A percentile compares a stretch with the other conserved stretches of the same genome.
Conservation (phyloP, 2,329 filamentous ascomycete species). For the Aaosphaeria arxii region DNA sequence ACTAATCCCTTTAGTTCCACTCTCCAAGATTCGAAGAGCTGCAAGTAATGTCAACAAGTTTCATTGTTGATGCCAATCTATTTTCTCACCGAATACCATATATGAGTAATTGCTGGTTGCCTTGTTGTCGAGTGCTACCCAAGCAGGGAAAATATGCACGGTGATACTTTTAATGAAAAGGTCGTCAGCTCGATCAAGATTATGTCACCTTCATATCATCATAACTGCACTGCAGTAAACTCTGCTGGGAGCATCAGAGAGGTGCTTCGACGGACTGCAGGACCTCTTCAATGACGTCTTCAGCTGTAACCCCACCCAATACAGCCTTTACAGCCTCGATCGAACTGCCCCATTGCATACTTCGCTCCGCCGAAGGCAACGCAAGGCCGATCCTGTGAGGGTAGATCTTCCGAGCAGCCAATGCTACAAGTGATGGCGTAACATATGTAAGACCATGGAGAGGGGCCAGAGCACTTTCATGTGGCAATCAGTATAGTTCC, state of each 20-base stretch:
- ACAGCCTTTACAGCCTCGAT: slow-evolving; percentile 64
- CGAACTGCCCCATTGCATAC: slow-evolving; percentile 90
- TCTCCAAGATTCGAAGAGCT: too few species aligned
- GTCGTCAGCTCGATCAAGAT: too few species aligned
- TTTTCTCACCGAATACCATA: too few species aligned
- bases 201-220: not conserved
- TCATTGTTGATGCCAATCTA: too few species aligned
- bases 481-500: not conserved
- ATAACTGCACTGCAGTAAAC: too few species aligned
- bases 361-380: slow-evolving; percentile 70
- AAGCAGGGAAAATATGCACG: too few species aligned
- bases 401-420: slow-evolving; percentile 86
- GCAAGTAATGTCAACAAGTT: too few species aligned
- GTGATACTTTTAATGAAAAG: too few species aligned
- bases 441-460: slow-evolving; percentile 78
- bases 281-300: slow-evolving; percentile 58
- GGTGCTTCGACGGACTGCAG: slow-evolving; percentile 57
- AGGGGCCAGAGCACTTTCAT: slow-evolving; percentile 65
- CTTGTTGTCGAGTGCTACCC: too few species aligned
- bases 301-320: slow-evolving; percentile 57
- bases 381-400: slow-evolving; percentile 76
- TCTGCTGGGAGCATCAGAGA: slow-evolving; percentile 33
- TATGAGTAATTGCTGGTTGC: too few species aligned
- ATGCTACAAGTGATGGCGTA: slow-evolving; percentile 76
- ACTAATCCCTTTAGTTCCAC: too few species aligned